phyloP scores from a whole-genome alignment of 306 rosid genomes.

The Cicer cuneatum region DNA sequence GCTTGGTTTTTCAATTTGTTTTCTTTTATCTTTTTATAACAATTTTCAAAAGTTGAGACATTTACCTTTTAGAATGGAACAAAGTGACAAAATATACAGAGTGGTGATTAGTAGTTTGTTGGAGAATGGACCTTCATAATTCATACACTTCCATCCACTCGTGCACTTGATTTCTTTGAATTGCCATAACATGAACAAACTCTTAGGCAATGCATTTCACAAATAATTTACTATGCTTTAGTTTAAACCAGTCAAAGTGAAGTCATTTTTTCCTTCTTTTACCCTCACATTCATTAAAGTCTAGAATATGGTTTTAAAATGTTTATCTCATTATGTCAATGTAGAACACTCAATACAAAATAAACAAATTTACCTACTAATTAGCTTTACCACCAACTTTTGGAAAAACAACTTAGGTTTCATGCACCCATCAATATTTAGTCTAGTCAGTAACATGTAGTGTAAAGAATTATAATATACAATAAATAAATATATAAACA shows the following conservation, averaged over 20 bases:
- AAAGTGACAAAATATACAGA: constrained; percentile 50
- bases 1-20: constrained; percentile 35
- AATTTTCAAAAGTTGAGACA: constrained; percentile 44
- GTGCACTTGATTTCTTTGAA: constrained; percentile 46
- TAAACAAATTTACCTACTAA: constrained; percentile 42
- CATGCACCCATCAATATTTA: neutral
- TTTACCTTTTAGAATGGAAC: constrained; percentile 48
- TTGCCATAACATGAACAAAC: constrained; percentile 41
- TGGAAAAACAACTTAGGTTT: constrained; percentile 5
- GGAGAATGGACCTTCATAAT: constrained; percentile 42
- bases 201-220: constrained; percentile 41
- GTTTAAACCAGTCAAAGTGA: constrained; percentile 28
- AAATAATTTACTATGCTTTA: constrained; percentile 39
- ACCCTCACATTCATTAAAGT: neutral
- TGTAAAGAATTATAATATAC: neutral
- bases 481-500: neutral
- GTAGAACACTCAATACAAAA: neutral
- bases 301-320: neutral
- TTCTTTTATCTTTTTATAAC: constrained; percentile 4
- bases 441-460: constrained; percentile 42
- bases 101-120: constrained; percentile 45
- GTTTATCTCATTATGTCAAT: neutral
- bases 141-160: constrained; percentile 47
- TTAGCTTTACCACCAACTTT: constrained; percentile 46
- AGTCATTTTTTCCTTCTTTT: neutral